Evolutionary conservation across 208 protist genomes (phyloP), one percentile per base, ranked within the genome.

Genomic region (Trypanosoma cruzi): DNA sequence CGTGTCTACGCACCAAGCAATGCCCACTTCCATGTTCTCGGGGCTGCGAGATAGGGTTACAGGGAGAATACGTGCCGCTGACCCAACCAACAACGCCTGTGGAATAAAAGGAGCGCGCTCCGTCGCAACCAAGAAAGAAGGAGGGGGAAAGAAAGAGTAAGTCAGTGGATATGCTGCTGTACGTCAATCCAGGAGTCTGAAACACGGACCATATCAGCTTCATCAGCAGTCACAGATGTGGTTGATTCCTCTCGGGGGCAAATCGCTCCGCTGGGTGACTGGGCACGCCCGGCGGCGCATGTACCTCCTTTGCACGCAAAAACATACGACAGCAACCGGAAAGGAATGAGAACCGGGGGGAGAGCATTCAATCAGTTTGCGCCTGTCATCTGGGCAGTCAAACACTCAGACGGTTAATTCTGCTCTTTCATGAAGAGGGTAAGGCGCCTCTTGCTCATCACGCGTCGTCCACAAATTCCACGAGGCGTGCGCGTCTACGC

Each of bases 191-290:
- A 66, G 53, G 13, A 20, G 66, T 89, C 84, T 80, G 84, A 89
- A 89, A 89, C 84, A 89, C 84, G 84, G 84, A 89, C 84, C 84
- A 89, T 89, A 85, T 89, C 84, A 85, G 70, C 59, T 81, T 89
- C 83, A 85, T 89, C 84, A 81, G 68, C 24, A 57, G 53, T 22
- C 42, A 46, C 63, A 26, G 1, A 20, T 44, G 37, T 1, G 10
- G 29, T 32, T 22, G n/a, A 34, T 16, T 20, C n/a, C 22, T 67
- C 67, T 67, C 37, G 48, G 55, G 48, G 65, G 36, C 56, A 60
- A 68, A 68, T 64, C 57, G 65, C 73, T 72, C 73, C 73, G 48
- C 4, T 58, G 57, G 28, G 53, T 49, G 36, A 66, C 36, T 16
- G 50, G 16, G 52, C 1, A 37, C 50, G 54, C 61, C 22, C 60